phyloP scores from a whole-genome alignment of 257 asterid species.

The Rhazya stricta region DNA sequence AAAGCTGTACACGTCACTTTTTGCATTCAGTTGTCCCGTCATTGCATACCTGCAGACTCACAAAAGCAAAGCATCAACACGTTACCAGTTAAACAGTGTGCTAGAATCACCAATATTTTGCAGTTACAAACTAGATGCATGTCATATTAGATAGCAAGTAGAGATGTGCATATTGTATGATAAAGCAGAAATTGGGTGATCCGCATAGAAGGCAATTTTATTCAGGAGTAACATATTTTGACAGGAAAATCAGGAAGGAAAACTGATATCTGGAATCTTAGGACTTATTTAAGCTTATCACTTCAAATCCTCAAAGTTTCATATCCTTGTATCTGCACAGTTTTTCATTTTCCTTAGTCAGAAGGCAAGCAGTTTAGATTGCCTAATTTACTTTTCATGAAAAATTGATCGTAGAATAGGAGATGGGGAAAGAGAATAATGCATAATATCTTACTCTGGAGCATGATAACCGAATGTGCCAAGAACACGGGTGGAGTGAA shows the following conservation, averaged over 20 bases:
- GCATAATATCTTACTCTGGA: conserved; percentile 58
- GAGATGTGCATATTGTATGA: neutral
- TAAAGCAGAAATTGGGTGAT: neutral
- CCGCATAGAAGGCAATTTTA: neutral
- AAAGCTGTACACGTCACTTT: conserved; percentile 84
- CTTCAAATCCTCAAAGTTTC: neutral
- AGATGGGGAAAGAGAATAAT: neutral
- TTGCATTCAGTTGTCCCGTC: conserved; percentile 85
- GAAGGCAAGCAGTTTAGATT: neutral
- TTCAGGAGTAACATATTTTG: neutral
- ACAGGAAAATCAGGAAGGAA: neutral
- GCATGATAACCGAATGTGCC: conserved; percentile 96
- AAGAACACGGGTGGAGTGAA: conserved; percentile 91
- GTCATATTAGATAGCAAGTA: neutral
- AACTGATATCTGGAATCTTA: neutral
- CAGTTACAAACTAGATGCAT: neutral
- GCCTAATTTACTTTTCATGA: neutral
- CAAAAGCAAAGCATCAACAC: conserved; percentile 15
- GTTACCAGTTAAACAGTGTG: neutral
- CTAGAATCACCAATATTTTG: neutral
- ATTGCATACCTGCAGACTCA: conserved; percentile 61
- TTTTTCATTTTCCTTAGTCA: neutral
- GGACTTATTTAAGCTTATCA: neutral
- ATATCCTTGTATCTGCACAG: neutral
- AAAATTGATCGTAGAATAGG: neutral